A percentile compares a stretch with the other conserved stretches of the same genome.
Conservation (phyloP, 352 stramenopile genomes). For the Pythium folliculosum region DNA sequence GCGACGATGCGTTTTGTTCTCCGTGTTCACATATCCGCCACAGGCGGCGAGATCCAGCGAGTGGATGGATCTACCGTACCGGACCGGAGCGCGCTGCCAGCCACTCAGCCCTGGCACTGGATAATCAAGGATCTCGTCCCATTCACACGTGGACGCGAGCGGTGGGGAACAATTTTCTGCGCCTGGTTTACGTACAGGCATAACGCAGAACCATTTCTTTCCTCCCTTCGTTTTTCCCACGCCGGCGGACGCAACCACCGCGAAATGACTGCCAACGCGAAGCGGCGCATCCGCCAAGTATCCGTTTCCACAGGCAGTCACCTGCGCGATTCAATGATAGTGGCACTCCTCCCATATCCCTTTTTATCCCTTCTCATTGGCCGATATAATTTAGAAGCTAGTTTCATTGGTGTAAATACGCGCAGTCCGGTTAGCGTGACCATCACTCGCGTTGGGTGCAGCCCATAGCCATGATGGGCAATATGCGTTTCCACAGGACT, state of each 20-base stretch:
- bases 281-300: slow-evolving; percentile 18
- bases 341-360: slow-evolving; percentile 6
- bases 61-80: neutral
- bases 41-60: neutral
- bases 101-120: neutral
- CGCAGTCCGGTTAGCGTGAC: neutral
- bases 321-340: slow-evolving; percentile 24
- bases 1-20: neutral
- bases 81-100: neutral
- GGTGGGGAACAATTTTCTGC: neutral
- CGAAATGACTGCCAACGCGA: slow-evolving; percentile 10
- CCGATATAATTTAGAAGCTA: too few relatives aligned
- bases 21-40: too few relatives aligned
- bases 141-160: neutral
- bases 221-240: slow-evolving; percentile 8
- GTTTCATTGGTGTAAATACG: neutral
- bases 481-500: slow-evolving; percentile 17
- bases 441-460: slow-evolving; percentile 13
- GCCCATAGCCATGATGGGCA: slow-evolving; percentile 14
- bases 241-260: neutral
- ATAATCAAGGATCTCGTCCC: neutral
- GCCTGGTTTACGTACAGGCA: slow-evolving; percentile 16
- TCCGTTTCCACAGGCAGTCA: slow-evolving; percentile 12
- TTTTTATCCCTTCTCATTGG: slow-evolving; percentile 8
- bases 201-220: slow-evolving; percentile 19